phyloP scores from a whole-genome alignment of 2,329 filamentous ascomycete genomes.

The Cercospora nicotianae region DNA sequence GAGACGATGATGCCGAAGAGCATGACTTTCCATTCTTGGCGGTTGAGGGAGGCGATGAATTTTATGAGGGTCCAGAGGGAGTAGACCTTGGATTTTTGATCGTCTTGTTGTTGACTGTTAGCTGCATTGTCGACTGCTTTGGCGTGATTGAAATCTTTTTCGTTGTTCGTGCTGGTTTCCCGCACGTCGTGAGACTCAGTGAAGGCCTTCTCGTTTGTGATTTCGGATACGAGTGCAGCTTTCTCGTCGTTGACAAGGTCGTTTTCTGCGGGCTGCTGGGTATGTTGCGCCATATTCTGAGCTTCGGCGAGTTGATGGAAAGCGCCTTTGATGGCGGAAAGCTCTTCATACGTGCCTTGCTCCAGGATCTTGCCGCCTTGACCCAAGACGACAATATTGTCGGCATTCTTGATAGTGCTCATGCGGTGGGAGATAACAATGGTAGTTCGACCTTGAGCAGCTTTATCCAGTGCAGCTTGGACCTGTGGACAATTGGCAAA shows the following conservation, averaged over 20 bases:
- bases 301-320: slow-evolving; percentile 14
- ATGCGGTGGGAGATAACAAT: slow-evolving; percentile 48
- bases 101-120: neutral
- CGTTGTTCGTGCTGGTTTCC: neutral
- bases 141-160: neutral
- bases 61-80: slow-evolving; percentile 72
- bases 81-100: slow-evolving; percentile 46
- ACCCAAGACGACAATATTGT: slow-evolving; percentile 46
- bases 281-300: slow-evolving; percentile 12
- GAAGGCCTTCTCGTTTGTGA: neutral
- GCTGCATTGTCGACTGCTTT: neutral
- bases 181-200: neutral
- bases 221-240: neutral
- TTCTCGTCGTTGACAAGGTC: neutral
- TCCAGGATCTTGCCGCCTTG: slow-evolving; percentile 42
- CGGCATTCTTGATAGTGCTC: slow-evolving; percentile 44
- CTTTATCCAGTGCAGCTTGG: slow-evolving; percentile 27
- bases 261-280: neutral
- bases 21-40: slow-evolving; percentile 68
- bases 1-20: slow-evolving; percentile 70
- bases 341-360: slow-evolving; percentile 39
- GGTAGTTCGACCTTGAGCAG: slow-evolving; percentile 40
- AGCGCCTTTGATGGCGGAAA: neutral
- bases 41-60: slow-evolving; percentile 76
- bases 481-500: neutral